Conservation (phyloP, 768 basidiomycete genomes). For the Amanita phalloides region DNA sequence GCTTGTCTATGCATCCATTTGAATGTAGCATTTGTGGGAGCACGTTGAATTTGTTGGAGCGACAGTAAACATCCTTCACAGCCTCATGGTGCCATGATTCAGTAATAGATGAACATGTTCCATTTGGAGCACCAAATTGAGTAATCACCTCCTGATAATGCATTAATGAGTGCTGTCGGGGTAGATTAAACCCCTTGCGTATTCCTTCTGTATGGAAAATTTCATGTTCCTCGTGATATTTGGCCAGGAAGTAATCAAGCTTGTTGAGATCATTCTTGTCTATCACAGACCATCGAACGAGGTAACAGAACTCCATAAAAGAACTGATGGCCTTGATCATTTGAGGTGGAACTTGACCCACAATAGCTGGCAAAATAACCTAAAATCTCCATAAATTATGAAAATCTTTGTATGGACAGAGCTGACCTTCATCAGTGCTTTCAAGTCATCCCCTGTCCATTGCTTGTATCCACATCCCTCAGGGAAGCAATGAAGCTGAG, state of each 20-base stretch:
- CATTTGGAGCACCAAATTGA: no score
- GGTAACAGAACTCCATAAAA: constrained; percentile 23
- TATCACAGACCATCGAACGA: constrained; percentile 11
- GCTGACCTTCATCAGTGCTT: constrained; percentile 26
- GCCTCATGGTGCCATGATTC: no score
- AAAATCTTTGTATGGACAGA: not conserved
- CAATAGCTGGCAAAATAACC: constrained; percentile 19
- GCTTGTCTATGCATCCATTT: no score
- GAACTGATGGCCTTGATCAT: constrained; percentile 14
- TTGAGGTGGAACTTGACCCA: constrained; percentile 14
- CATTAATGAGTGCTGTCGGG: no score
- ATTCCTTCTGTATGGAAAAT: no score
- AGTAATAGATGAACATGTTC: no score
- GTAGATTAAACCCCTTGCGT: no score
- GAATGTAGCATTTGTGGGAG: no score
- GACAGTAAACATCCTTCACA: no score
- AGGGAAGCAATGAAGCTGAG: constrained; percentile 17
- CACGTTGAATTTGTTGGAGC: no score
- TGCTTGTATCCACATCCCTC: constrained; percentile 23
- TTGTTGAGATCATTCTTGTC: constrained; percentile 10
- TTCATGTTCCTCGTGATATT: constrained; percentile 10
- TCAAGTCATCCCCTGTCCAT: constrained; percentile 28
- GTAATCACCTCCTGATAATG: no score
- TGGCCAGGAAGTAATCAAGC: constrained; percentile 10
- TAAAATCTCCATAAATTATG: not conserved